Percentiles rank a stretch among this genome's conserved stretches.
Evolutionary conservation across 2,329 filamentous ascomycete genomes (phyloP).

Genomic region (Xylariales sp.): DNA sequence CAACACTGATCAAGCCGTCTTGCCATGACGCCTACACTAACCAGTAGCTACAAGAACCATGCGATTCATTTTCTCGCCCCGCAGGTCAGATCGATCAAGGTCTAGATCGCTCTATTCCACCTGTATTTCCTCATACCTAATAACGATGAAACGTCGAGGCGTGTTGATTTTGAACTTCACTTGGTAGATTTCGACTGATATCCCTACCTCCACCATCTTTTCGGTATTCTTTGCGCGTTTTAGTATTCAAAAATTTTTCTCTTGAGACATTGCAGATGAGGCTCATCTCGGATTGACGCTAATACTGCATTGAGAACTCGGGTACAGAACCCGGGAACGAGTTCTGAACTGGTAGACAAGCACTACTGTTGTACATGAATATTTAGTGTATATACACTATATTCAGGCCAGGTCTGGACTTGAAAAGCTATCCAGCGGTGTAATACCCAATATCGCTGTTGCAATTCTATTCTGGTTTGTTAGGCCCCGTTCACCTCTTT

Average conservation of each 20-base stretch:
- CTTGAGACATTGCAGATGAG: background rate
- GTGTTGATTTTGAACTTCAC: background rate
- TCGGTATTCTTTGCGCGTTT: background rate
- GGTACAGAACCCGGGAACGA: background rate
- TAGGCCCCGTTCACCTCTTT: slow-evolving; percentile 16
- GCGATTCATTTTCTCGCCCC: slow-evolving; percentile 17
- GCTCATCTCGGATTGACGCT: slow-evolving; percentile 5
- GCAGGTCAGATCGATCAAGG: slow-evolving; percentile 26
- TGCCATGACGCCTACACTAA: slow-evolving; percentile 1
- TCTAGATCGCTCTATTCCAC: slow-evolving; percentile 28
- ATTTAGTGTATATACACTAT: background rate
- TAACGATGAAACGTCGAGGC: slow-evolving; percentile 33
- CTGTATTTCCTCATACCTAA: slow-evolving; percentile 24
- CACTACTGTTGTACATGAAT: background rate
- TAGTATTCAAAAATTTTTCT: background rate
- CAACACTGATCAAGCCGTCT: background rate
- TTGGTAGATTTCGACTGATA: background rate
- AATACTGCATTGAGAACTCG: background rate
- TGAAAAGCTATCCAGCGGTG: background rate
- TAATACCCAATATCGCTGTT: background rate
- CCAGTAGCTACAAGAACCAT: background rate
- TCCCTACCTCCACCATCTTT: slow-evolving; percentile 11
- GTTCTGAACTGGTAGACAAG: background rate
- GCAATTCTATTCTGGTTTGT: background rate
- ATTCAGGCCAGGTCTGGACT: background rate